These are phyloP conservation scores for Achlya hypogyna DNA, from an alignment of 352 stramenopile species.

Conservation along the genomic window DNA sequence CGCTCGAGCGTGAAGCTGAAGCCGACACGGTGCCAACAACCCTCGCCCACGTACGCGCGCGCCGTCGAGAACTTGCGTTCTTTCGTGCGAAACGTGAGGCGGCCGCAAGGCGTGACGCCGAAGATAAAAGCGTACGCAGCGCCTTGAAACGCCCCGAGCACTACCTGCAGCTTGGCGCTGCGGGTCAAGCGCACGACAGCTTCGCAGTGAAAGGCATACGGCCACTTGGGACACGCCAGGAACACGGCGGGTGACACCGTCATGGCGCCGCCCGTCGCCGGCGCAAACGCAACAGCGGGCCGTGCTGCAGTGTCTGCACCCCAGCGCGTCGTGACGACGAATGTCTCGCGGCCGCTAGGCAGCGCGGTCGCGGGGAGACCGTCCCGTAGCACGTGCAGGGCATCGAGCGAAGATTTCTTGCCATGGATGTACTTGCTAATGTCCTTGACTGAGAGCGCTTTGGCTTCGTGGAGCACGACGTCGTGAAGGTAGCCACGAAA, in stretches of 20 bases:
- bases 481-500: constrained; percentile 12
- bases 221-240: constrained; percentile 6
- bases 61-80: constrained; percentile 13
- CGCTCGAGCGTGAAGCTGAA: neutral
- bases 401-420: neutral
- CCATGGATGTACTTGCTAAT: neutral
- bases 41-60: neutral
- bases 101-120: neutral
- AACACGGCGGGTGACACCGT: neutral
- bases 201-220: neutral
- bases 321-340: neutral
- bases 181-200: neutral
- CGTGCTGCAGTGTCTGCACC: neutral
- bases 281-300: neutral
- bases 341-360: neutral
- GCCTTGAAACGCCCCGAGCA: neutral
- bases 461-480: neutral
- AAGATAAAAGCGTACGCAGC: constrained; percentile 6
- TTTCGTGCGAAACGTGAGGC: neutral
- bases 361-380: neutral
- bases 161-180: neutral
- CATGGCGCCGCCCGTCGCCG: neutral
- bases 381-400: neutral
- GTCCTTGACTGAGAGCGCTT: constrained; percentile 13
- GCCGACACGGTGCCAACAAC: neutral